Base-by-base conservation (phyloP, 768 basidiomycete species). In the Suillus clintonianus region DNA sequence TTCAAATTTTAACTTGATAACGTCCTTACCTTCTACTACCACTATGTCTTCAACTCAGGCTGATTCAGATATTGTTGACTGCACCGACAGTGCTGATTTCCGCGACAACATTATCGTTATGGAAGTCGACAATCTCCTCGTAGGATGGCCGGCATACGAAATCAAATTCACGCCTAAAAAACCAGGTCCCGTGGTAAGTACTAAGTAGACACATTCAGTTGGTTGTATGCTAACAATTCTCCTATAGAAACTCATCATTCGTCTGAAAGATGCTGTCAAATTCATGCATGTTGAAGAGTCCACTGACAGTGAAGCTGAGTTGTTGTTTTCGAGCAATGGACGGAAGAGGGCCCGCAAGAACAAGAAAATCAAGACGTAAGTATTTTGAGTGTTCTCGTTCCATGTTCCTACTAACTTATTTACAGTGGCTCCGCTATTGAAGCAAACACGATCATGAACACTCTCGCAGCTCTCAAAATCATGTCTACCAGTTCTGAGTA, bases 111-210 rank as follows among this genome's bases (percentile, higher is more conserved):
- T 48, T 36, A 34, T 60, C 3, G 3, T 60, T 24, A 41, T 60
- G 30, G 42, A 60, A 5, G 34, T 60, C 7, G 42, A 60, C 34
- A 48, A 48, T 36, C 41, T 60, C 59, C 59, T 45, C 4, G 41
- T 36, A 50, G 47, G 59, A 41, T 60, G 59, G 59, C 59, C 27
- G 5, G 41, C 45, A 22, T 60, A 60, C 8, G 6, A 43, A 17
- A 32, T 60, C 2, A 47, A 60, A 30, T 60, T 60, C 59, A 60
- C 15, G 5, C 45, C 59, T 47, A 60, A 50, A 48, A 43, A 60
- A 24, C 41, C 59, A 27, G 59, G 45, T 7, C 59, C 59, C 8
- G 4, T 60, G 22, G 59, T n/a, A n/a, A n/a, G n/a, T n/a, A n/a
- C n/a, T 50, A 36, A 60, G 59, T 13, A 39, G 27, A 50, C 48